A percentile compares a stretch with the other conserved stretches of the same genome.
These are phyloP conservation scores for Neolecta irregularis DNA, from an alignment of 1,139 yeast genomes.

Conservation along the genomic window DNA sequence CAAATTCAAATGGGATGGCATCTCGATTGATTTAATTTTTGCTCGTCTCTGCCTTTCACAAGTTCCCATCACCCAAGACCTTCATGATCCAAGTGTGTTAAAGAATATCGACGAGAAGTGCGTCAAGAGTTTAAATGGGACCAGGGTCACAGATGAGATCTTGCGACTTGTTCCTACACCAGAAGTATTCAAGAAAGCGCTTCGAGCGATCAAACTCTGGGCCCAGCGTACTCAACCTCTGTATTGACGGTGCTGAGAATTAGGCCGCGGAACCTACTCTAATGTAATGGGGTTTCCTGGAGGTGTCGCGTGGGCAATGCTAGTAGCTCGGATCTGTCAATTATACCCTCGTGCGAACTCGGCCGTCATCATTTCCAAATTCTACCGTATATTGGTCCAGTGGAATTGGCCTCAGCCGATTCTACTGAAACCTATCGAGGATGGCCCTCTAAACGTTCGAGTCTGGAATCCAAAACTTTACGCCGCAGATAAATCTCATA, in stretches of 20 bases:
- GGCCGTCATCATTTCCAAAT: slow-evolving; percentile 74
- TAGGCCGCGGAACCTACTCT: slow-evolving; percentile 83
- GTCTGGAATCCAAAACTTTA: slow-evolving; percentile 94
- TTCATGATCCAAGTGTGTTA: slow-evolving; percentile 71
- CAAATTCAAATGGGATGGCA: slow-evolving; percentile 71
- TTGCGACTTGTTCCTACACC: slow-evolving; percentile 80
- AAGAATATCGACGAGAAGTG: slow-evolving; percentile 83
- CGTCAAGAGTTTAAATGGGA: slow-evolving; percentile 78
- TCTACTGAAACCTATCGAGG: slow-evolving; percentile 76
- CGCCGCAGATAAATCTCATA: slow-evolving; percentile 72
- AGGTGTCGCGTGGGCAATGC: slow-evolving; percentile 99
- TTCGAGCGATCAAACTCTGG: slow-evolving; percentile 89
- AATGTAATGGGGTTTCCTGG: slow-evolving; percentile 97
- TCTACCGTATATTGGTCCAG: slow-evolving; percentile 66
- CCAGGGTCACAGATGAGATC: slow-evolving; percentile 93
- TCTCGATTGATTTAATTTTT: slow-evolving; percentile 76
- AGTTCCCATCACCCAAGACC: slow-evolving; percentile 55
- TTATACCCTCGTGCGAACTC: slow-evolving; percentile 91
- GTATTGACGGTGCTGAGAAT: too few relatives aligned
- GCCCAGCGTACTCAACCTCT: too few relatives aligned
- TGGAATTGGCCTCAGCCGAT: slow-evolving; percentile 99
- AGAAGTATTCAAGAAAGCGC: slow-evolving; percentile 79
- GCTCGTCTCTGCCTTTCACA: slow-evolving; percentile 71
- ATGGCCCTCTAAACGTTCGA: slow-evolving; percentile 88
- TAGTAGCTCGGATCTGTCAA: slow-evolving; percentile 92